These are phyloP conservation scores for Vararia minispora DNA, from an alignment of 768 basidiomycete genomes.

Conservation along the genomic window DNA sequence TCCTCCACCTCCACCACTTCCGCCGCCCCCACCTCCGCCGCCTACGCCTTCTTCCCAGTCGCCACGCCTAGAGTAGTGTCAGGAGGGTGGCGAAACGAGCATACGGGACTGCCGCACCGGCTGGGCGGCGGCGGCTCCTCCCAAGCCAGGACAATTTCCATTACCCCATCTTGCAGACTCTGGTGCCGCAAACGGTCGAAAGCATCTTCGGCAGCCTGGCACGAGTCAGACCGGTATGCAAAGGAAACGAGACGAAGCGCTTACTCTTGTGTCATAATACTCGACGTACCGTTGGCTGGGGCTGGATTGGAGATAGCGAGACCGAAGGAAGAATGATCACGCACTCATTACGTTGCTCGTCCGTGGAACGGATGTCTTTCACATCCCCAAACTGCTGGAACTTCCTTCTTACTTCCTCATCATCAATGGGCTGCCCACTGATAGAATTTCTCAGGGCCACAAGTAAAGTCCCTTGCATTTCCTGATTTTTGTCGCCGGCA, in stretches of 20 bases:
- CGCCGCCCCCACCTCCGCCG: conserved; percentile 14
- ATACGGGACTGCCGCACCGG: conserved; percentile 20
- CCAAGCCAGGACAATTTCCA: conserved; percentile 85
- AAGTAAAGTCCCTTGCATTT: conserved; percentile 76
- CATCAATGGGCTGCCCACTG: conserved; percentile 63
- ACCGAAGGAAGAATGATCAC: conserved; percentile 22
- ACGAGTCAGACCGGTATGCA: conserved; percentile 4
- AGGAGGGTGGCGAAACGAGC: background rate
- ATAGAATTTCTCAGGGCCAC: conserved; percentile 65
- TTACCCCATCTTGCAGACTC: conserved; percentile 71
- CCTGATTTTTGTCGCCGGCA: conserved; percentile 78
- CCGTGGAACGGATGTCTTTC: conserved; percentile 60
- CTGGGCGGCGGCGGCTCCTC: conserved; percentile 45
- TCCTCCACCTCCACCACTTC: conserved; percentile 15
- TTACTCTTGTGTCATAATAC: conserved; percentile 80
- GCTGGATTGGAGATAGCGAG: conserved; percentile 5
- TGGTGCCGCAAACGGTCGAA: conserved; percentile 73
- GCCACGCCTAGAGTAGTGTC: conserved; percentile 15
- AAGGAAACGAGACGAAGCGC: conserved; percentile 13
- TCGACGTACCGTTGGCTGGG: conserved; percentile 84
- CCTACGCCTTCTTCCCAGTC: conserved; percentile 16
- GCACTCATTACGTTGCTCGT: conserved; percentile 47
- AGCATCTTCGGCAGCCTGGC: conserved; percentile 66
- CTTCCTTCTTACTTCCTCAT: conserved; percentile 75
- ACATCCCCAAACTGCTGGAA: conserved; percentile 90